Conservation (phyloP, 2,329 filamentous ascomycete species). For the Fusarium sp. region DNA sequence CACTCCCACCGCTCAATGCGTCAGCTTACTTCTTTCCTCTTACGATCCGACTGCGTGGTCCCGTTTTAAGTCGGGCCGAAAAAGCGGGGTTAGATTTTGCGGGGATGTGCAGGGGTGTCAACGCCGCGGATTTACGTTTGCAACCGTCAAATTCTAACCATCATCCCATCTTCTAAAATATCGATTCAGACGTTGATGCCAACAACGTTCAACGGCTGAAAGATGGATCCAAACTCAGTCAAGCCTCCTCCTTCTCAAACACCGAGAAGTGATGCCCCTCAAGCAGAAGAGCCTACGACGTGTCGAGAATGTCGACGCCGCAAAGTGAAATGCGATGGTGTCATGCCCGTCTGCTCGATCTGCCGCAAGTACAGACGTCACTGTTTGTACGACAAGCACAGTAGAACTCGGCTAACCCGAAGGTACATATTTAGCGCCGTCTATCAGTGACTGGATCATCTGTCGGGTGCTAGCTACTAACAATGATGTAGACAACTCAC, state of each 20-base stretch:
- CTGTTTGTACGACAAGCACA: conserved; percentile 35
- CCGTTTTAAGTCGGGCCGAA: conserved; percentile 29
- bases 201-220: not conserved
- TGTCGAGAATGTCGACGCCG: conserved; percentile 37
- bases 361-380: conserved; percentile 33
- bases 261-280: conserved; percentile 6
- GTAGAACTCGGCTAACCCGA: conserved; percentile 30
- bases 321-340: conserved; percentile 36
- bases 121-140: not conserved
- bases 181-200: not conserved
- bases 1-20: not conserved
- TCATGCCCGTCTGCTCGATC: conserved; percentile 33
- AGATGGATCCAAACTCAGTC: conserved; percentile 3
- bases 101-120: conserved; percentile 18
- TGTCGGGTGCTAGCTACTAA: conserved; percentile 4
- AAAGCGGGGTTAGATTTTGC: conserved; percentile 17
- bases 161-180: not conserved
- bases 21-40: conserved; percentile 6
- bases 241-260: conserved; percentile 11
- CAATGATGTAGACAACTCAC: conserved; percentile 30
- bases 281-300: conserved; percentile 26
- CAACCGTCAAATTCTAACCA: conserved; percentile 14
- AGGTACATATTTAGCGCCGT: conserved; percentile 8
- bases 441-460: not conserved
- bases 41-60: conserved; percentile 3